Evolutionary conservation across 257 asterid genomes (phyloP).

Genomic region (Solanum infundibuliforme): DNA sequence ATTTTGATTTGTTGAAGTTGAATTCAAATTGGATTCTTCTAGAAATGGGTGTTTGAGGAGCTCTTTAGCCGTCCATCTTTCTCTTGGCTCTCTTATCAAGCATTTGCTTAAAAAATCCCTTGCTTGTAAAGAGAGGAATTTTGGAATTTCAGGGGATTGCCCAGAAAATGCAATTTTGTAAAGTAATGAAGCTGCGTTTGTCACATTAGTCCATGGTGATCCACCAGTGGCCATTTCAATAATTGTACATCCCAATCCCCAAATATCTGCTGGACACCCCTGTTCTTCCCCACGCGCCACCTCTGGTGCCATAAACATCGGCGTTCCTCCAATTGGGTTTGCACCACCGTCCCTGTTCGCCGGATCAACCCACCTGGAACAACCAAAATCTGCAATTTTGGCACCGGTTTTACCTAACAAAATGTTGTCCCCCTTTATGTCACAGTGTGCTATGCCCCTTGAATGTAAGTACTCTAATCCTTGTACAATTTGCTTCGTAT

Average conservation of each 20-base stretch:
- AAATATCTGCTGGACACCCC: constrained; percentile 54
- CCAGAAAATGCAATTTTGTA: constrained; percentile 50
- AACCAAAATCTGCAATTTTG: constrained; percentile 67
- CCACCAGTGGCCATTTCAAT: constrained; percentile 64
- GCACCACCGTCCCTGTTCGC: background rate
- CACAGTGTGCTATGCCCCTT: constrained; percentile 60
- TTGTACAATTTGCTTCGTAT: constrained; percentile 25
- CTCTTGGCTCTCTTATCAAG: constrained; percentile 34
- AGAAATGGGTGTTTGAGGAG: constrained; percentile 60
- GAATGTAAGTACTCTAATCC: constrained; percentile 64
- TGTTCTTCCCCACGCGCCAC: constrained; percentile 64
- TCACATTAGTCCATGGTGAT: constrained; percentile 47
- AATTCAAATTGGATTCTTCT: background rate
- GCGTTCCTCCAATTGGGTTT: constrained; percentile 38
- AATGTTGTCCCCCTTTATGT: constrained; percentile 59
- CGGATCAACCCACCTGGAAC: constrained; percentile 30
- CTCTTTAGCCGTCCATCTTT: constrained; percentile 54
- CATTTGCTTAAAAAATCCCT: constrained; percentile 61
- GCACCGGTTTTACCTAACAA: constrained; percentile 26
- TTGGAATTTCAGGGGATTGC: constrained; percentile 47
- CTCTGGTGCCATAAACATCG: constrained; percentile 79
- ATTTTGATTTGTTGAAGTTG: constrained; percentile 1
- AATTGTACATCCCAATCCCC: constrained; percentile 75
- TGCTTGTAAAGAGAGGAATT: constrained; percentile 31
- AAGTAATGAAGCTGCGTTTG: constrained; percentile 20